Conservation (phyloP, 805 yeast species). For the Clavispora asparagi region DNA sequence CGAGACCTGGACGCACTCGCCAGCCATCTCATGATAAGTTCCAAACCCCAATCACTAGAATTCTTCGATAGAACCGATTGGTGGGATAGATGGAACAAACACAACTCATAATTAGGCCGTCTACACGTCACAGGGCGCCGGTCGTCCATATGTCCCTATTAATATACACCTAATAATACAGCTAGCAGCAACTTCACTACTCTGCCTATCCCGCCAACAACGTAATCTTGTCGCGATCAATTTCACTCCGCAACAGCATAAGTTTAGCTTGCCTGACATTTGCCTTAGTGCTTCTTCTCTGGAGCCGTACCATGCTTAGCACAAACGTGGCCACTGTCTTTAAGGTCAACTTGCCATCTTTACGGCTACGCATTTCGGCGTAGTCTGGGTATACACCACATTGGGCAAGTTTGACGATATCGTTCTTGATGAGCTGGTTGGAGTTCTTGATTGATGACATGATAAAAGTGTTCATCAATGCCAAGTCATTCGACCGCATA, state of each 20-base stretch:
- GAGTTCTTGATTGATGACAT: slow-evolving; percentile 25
- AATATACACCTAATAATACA: background rate
- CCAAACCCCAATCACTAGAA: slow-evolving; percentile 39
- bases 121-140: background rate
- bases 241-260: slow-evolving; percentile 24
- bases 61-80: slow-evolving; percentile 19
- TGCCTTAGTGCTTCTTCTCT: slow-evolving; percentile 24
- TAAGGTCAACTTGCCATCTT: slow-evolving; percentile 21
- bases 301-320: slow-evolving; percentile 30
- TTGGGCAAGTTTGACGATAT: slow-evolving; percentile 23
- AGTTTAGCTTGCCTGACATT: slow-evolving; percentile 22
- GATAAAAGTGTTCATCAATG: slow-evolving; percentile 29
- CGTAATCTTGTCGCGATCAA: slow-evolving; percentile 23
- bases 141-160: background rate
- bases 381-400: slow-evolving; percentile 33
- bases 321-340: slow-evolving; percentile 33
- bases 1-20: slow-evolving; percentile 32
- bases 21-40: slow-evolving; percentile 36
- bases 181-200: background rate
- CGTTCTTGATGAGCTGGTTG: slow-evolving; percentile 20
- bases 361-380: slow-evolving; percentile 10
- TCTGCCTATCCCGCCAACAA: slow-evolving; percentile 1
- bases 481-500: slow-evolving; percentile 28
- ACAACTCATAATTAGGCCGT: too few relatives aligned
- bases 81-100: too few relatives aligned